phyloP scores from a whole-genome alignment of 768 basidiomycete genomes.

The Antrodiella citrinella region DNA sequence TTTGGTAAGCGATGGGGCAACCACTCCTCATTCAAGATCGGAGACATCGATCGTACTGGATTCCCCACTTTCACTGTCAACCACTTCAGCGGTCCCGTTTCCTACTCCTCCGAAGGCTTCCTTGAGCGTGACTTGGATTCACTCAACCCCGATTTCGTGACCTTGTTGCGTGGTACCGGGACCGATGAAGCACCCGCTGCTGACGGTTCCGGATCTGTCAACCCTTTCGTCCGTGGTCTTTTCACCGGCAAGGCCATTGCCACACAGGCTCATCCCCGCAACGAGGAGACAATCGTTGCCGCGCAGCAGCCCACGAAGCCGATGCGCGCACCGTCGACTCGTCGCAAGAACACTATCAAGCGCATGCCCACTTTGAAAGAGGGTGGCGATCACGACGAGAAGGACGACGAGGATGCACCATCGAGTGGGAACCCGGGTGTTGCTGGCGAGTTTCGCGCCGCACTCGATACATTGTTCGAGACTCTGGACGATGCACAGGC shows the following conservation, averaged over 20 bases:
- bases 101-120: conserved; percentile 87
- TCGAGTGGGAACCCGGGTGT: conserved; percentile 53
- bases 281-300: conserved; percentile 93
- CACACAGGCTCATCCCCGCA: conserved; percentile 83
- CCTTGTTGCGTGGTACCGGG: conserved; percentile 64
- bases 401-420: conserved; percentile 37
- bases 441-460: conserved; percentile 80
- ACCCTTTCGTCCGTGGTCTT: conserved; percentile 85
- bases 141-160: conserved; percentile 89
- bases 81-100: conserved; percentile 87
- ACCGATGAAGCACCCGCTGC: conserved; percentile 34
- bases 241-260: conserved; percentile 88
- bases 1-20: conserved; percentile 93
- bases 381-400: conserved; percentile 35
- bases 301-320: conserved; percentile 93
- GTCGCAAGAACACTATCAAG: conserved; percentile 68
- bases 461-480: conserved; percentile 79
- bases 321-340: conserved; percentile 86
- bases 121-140: conserved; percentile 83
- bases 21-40: conserved; percentile 85
- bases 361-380: conserved; percentile 49
- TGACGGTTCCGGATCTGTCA: conserved; percentile 73
- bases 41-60: conserved; percentile 65
- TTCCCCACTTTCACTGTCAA: conserved; percentile 84
- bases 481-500: conserved; percentile 84